Base-by-base conservation (phyloP, 148 eudicot species). In the Gaultheria prostrata region DNA sequence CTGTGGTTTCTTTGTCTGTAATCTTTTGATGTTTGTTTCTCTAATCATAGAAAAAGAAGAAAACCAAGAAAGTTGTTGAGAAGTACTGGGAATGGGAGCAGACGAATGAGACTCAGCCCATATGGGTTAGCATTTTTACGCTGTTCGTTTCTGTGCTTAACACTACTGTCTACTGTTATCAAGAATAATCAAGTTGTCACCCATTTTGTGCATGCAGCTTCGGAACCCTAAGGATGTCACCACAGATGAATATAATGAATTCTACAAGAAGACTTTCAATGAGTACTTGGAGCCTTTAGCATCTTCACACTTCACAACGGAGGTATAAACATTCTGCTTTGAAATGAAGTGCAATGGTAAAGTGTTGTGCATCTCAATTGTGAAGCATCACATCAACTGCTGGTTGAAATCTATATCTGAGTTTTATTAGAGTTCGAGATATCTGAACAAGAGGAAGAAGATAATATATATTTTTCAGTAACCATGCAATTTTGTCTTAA, bases 21-120 rank as follows among this genome's bases (percentile, higher is more conserved):
- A 46, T 48, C 28, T 76, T 59, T 69, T 59, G 18, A 4, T 30
- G 35, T 67, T 28, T 71, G 14, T 53, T 80, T 59, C 28, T 78
- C 2, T 77, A 50, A 13, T 50, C 74, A 78, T 91, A 97, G 99
- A 94, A 92, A 83, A 93, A 92, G 92, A 96, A 94, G 91, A 97
- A 94, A 86, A 97, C 95, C n/a, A 97, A 97, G 90, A 97, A 85
- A 59, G 95, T 97, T 87, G 91, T 97, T 84, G 98, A 97, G 90
- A 92, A 87, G 81, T 93, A 97, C 85, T 97, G 99, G 99, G 99
- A 94, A 81, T 97, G 99, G 98, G 95, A 94, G 57, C 95, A 91
- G 49, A 87, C 92, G 54, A 97, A 97, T 86, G 99, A 97, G 92
- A 97, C 99, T 30, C 95, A 97, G 79, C 99, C 99, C 82, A 90